Evolutionary conservation across 2,329 filamentous ascomycete species (phyloP).

Genomic region (Aspergillus tamarii): DNA sequence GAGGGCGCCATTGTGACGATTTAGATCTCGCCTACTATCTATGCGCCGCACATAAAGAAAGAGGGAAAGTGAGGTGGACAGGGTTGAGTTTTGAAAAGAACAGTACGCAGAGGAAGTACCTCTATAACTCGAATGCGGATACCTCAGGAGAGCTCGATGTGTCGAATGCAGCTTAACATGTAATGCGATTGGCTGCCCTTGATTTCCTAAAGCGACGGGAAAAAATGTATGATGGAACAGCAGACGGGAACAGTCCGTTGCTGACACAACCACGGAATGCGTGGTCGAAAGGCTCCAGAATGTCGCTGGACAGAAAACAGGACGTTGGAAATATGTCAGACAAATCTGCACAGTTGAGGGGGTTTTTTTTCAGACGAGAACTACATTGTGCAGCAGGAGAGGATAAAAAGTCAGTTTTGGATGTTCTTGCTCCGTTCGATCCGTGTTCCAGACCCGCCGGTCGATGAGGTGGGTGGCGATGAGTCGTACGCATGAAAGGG

Average conservation of each 20-base stretch:
- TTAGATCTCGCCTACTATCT: background rate
- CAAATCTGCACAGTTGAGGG: background rate
- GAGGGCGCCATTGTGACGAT: constrained; percentile 51
- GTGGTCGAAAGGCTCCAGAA: constrained; percentile 16
- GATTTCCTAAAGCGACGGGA: constrained; percentile 19
- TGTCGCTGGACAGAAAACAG: constrained; percentile 7
- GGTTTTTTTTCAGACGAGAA: constrained; percentile 1
- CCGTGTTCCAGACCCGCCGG: constrained; percentile 12
- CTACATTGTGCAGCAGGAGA: background rate
- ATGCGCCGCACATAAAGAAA: background rate
- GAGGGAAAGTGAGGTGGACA: background rate
- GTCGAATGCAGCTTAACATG: constrained; percentile 22
- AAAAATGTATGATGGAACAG: background rate
- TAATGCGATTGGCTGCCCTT: constrained; percentile 9
- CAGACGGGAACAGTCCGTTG: constrained; percentile 13
- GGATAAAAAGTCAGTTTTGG: constrained; percentile 1
- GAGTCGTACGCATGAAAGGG: background rate
- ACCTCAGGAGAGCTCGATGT: constrained; percentile 6
- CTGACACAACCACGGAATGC: constrained; percentile 24
- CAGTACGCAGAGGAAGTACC: background rate
- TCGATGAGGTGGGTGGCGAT: constrained; percentile 8
- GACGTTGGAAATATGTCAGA: background rate
- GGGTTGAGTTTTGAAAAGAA: background rate
- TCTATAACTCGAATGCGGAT: constrained; percentile 16
- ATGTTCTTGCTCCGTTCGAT: constrained; percentile 9